Conservation (phyloP, 2,329 filamentous ascomycete species). For the Capronia coronata region DNA sequence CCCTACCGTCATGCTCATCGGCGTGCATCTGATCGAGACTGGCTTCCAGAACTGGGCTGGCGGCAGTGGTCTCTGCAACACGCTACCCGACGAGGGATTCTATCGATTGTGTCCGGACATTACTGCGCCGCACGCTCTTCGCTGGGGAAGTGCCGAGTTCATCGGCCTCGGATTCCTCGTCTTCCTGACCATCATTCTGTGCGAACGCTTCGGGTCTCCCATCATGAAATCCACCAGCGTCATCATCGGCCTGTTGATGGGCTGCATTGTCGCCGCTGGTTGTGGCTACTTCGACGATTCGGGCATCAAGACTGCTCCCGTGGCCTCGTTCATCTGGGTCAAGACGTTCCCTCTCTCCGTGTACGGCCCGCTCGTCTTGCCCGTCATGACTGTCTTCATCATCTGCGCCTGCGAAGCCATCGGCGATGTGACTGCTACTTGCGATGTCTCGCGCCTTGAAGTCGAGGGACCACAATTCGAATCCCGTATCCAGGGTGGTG, state of each 20-base stretch:
- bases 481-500: conserved; percentile 62
- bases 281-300: conserved; percentile 58
- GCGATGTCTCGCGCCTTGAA: conserved; percentile 58
- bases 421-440: conserved; percentile 62
- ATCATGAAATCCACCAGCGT: conserved; percentile 65
- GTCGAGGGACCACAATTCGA: conserved; percentile 61
- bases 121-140: conserved; percentile 54
- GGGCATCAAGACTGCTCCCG: conserved; percentile 55
- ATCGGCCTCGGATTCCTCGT: conserved; percentile 63
- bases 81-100: conserved; percentile 39
- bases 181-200: conserved; percentile 61
- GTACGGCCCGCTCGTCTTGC: conserved; percentile 61
- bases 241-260: conserved; percentile 57
- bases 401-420: conserved; percentile 64
- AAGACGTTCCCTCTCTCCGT: conserved; percentile 60
- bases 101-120: conserved; percentile 54
- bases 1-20: conserved; percentile 61
- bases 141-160: conserved; percentile 58
- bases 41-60: conserved; percentile 66
- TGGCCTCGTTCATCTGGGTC: conserved; percentile 64
- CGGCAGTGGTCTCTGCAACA: conserved; percentile 47
- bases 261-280: conserved; percentile 61
- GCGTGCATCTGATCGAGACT: conserved; percentile 55
- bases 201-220: conserved; percentile 62
- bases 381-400: conserved; percentile 52